Percentiles rank a stretch among this genome's conserved stretches.
phyloP scores from a whole-genome alignment of 2,329 filamentous ascomycete species.

The Fusarium abutilonis region DNA sequence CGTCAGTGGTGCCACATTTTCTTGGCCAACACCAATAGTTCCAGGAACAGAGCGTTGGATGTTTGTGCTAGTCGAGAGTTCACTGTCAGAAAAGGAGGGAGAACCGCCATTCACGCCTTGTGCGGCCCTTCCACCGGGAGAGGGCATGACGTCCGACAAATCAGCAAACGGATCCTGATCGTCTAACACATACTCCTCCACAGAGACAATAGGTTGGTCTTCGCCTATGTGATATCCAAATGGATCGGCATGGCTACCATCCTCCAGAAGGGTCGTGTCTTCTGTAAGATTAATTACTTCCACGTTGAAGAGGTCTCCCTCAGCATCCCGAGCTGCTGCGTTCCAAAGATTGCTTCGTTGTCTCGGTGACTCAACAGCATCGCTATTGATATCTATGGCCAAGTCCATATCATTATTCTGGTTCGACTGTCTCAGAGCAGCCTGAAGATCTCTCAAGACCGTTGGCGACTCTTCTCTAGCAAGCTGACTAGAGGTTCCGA shows the following conservation, averaged over 20 bases:
- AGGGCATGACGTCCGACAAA: constrained; percentile 41
- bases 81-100: constrained; percentile 36
- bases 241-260: constrained; percentile 47
- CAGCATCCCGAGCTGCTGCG: constrained; percentile 72
- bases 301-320: constrained; percentile 71
- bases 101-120: constrained; percentile 13
- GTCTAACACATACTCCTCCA: constrained; percentile 5
- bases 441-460: constrained; percentile 69
- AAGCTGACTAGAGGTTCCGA: constrained; percentile 87
- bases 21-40: not conserved
- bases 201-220: constrained; percentile 1
- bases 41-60: not conserved
- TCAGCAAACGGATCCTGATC: constrained; percentile 37
- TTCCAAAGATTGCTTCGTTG: constrained; percentile 69
- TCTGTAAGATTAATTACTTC: constrained; percentile 69
- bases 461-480: constrained; percentile 76
- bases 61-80: constrained; percentile 33
- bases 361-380: constrained; percentile 48
- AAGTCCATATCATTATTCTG: constrained; percentile 53
- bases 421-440: constrained; percentile 69
- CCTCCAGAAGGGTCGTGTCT: constrained; percentile 48
- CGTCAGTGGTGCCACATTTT: not conserved
- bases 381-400: constrained; percentile 53
- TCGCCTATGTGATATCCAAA: constrained; percentile 51
- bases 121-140: constrained; percentile 7